Conservation (phyloP, 2,329 filamentous ascomycete genomes). For the Sporothrix brasiliensis region DNA sequence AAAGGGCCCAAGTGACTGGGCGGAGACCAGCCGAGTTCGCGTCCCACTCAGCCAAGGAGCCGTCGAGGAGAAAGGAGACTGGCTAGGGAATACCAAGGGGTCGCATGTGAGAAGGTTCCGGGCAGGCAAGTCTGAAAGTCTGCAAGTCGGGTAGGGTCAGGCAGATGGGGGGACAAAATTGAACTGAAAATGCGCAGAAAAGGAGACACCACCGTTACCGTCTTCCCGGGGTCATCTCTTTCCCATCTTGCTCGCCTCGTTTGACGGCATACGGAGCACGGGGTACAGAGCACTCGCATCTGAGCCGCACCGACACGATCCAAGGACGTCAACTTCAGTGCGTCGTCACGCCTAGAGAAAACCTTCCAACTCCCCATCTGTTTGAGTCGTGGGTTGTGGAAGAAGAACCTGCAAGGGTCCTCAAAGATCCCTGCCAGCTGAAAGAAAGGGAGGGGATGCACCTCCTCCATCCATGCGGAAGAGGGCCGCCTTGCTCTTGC, state of each 20-base stretch:
- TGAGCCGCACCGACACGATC: conserved; percentile 4
- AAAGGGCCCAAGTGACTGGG: neutral
- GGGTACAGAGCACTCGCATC: neutral
- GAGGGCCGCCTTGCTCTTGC: no score
- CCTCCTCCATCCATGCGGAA: neutral
- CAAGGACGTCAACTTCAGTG: neutral
- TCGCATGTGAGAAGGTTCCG: neutral
- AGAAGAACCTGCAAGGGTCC: no score
- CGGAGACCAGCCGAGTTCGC: neutral
- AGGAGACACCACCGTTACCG: neutral
- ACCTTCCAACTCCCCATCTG: neutral
- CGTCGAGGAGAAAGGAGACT: neutral
- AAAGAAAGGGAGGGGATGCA: conserved; percentile 18
- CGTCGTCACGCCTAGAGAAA: neutral
- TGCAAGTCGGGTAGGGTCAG: neutral
- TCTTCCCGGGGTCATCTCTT: neutral
- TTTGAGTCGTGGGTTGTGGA: neutral
- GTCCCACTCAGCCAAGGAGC: conserved; percentile 29
- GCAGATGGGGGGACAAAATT: neutral
- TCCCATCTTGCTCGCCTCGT: conserved; percentile 7
- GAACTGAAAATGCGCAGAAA: neutral
- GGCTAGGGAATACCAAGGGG: neutral
- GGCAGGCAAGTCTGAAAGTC: neutral
- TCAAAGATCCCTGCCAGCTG: conserved; percentile 33
- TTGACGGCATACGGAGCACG: neutral